Evolutionary conservation across 2,329 filamentous ascomycete species (phyloP), one percentile per base, ranked within the genome.

Genomic region (Cladosporium sp.): DNA sequence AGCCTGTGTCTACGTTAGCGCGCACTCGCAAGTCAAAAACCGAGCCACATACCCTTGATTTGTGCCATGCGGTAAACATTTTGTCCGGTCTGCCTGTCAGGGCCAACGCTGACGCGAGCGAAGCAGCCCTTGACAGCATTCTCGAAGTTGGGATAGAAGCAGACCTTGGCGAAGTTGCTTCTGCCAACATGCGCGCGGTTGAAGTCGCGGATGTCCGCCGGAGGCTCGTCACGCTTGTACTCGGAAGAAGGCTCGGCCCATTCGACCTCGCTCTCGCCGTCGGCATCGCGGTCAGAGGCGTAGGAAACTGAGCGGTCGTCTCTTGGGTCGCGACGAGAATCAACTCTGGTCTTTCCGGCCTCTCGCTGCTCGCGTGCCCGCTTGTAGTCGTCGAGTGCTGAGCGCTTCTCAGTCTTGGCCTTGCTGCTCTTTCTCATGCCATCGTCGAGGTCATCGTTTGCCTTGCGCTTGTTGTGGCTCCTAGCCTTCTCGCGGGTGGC

Each of bases 111-210:
- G 70, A 98, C 88, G 61, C 95, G 91, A 44, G 90, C 90, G 76
- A 91, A 99, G 78, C 93, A 96, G 61, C 92, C 92, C 18, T 84
- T 87, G 73, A 97, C 91, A 34, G 90, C 86, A 10, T 90, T 82
- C 65, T 96, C 91, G 71, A 99, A 97, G 4, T 90, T 90, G 12
- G 95, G 95, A 72, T 93, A 94, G 81, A 96, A 97, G 83, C 93
- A 97, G 65, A 97, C 90, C 74, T 94, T 88, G 7, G 91, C 90
- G 77, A 99, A 97, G 74, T 93, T 91, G 71, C 87, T 90, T 68
- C 95, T 88, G 59, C 93, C 92, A 66, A 99, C 86, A 66, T 92
- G 88, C 63, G 94, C 87, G 60, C 92, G 88, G 75, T 98, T 91
- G 70, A 94, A 88, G 77, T 98, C 92, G n/a, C 85, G 85, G 24